Base-by-base conservation (phyloP, 306 rosid species). In the Cucumis sativus region DNA sequence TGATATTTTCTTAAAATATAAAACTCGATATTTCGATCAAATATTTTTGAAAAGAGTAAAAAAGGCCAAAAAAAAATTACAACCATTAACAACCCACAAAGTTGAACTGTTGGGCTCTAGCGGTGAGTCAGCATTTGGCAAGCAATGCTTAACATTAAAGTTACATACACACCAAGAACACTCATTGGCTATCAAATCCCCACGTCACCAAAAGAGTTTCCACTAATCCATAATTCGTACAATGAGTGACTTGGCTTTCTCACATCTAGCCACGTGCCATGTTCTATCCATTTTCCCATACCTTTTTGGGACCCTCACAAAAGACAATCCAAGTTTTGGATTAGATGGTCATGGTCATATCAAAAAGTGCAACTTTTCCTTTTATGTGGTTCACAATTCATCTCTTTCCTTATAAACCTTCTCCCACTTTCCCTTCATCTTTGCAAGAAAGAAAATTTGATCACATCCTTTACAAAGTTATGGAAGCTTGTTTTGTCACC, bases 401-500 rank as follows among this genome's bases (percentile, higher is more conserved):
- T 85, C 75, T 62, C 70, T 70, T 68, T 58, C 37, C 35, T 55
- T 75, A 55, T 75, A 56, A 57, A 12, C 6, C 78, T 35, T 37
- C 33, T 59, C 11, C 52, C 35, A 3, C n/a, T 3, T 56, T 75
- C 67, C 58, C 35, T 57, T 75, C 51, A 25, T 75, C 76, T 25
- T 21, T 21, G 16, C 61, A 63, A 63, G 18, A 30, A 47, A 62
- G 1, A 63, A 30, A 8, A 15, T 23, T 23, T 13, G 4, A 25
- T 25, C 8, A 47, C 3, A 41, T 41, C 12, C 47, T 11, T 23
- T 8, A 41, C 52, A 47, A 47, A 47, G 5, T 47, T 12, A 47
- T 77, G 79, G 99, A 92, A 76, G 93, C 97, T 85, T 83, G 91
- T 66, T 88, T 89, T 60, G 84, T 88, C 80, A 75, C 88, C 77